These are phyloP conservation scores for Salicornia ramosissima DNA, from an alignment of 148 eudicot species.

Conservation along the genomic window DNA sequence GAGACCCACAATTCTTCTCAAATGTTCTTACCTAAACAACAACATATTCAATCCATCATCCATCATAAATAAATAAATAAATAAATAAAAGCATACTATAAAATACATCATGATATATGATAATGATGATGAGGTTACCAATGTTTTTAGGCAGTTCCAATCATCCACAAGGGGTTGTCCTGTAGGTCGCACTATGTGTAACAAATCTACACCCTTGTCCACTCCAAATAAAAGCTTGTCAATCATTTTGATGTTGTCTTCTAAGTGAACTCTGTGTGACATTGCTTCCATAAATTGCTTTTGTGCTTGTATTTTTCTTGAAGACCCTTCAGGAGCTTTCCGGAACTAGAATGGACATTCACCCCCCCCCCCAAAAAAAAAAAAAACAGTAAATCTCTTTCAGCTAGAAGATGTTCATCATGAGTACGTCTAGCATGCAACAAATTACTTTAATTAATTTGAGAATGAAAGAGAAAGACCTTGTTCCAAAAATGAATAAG, in stretches of 20 bases:
- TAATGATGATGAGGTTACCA: constrained; percentile 33
- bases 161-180: constrained; percentile 89
- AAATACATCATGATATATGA: no score
- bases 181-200: constrained; percentile 55
- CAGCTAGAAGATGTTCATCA: background rate
- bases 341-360: constrained; percentile 43
- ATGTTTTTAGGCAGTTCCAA: constrained; percentile 76
- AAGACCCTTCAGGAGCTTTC: constrained; percentile 91
- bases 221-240: constrained; percentile 87
- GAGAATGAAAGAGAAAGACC: constrained; percentile 41
- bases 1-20: constrained; percentile 80
- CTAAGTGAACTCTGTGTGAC: constrained; percentile 82
- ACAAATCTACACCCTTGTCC: constrained; percentile 52
- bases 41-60: background rate
- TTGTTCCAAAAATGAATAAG: constrained; percentile 93
- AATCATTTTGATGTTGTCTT: constrained; percentile 54
- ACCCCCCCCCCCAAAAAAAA: no score
- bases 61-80: no score
- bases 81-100: background rate
- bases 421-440: background rate
- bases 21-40: constrained; percentile 89
- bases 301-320: constrained; percentile 69
- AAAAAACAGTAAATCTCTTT: background rate
- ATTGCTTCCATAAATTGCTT: constrained; percentile 72
- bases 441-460: background rate